Evolutionary conservation across 2,329 filamentous ascomycete genomes (phyloP).

Genomic region (Penicillium hesseltinei): DNA sequence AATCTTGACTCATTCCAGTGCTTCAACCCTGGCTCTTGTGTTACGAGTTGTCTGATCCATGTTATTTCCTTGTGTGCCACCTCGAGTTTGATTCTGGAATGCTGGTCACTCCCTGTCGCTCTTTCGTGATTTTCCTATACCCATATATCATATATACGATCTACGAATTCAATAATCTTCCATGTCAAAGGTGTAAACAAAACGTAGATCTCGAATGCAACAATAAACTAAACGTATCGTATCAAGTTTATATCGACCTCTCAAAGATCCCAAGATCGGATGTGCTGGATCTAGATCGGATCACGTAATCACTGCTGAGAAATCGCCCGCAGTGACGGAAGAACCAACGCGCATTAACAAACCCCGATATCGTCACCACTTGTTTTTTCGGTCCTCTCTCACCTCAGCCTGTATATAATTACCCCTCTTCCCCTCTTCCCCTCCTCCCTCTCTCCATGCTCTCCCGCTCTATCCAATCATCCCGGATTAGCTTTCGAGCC

Average conservation of each 20-base stretch:
- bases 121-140: constrained; percentile 5
- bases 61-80: neutral
- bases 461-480: constrained; percentile 23
- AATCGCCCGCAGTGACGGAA: constrained; percentile 1
- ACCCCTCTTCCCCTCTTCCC: constrained; percentile 7
- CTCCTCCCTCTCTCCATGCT: constrained; percentile 26
- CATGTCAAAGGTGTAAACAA: neutral
- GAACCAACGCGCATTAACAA: neutral
- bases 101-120: constrained; percentile 5
- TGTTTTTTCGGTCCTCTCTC: constrained; percentile 7
- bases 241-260: neutral
- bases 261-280: too few relatives aligned
- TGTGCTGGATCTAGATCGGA: neutral
- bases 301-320: constrained; percentile 18
- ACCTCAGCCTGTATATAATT: constrained; percentile 16
- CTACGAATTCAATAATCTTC: neutral
- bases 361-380: constrained; percentile 18
- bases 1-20: neutral
- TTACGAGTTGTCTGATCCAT: neutral
- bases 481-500: constrained; percentile 25
- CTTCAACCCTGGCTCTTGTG: constrained; percentile 6
- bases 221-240: neutral
- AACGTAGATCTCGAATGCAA: neutral
- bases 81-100: neutral
- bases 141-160: neutral